Evolutionary conservation across 805 yeast species (phyloP).

Genomic region (Wickerhamiella spandovensis): DNA sequence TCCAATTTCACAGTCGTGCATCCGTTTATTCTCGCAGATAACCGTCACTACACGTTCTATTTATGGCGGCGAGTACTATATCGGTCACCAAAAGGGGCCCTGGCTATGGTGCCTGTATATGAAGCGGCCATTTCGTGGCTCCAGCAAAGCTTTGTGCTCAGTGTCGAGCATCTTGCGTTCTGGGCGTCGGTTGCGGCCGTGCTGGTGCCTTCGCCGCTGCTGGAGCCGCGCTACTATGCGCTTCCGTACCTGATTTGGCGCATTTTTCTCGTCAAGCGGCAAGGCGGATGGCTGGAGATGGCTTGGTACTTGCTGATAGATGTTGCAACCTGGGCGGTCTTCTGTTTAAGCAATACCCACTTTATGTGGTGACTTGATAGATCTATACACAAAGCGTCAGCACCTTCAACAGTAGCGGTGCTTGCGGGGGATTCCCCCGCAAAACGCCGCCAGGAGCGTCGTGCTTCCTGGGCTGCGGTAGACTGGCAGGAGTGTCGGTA

Average conservation of each 20-base stretch:
- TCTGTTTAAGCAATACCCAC: slow-evolving; percentile 50
- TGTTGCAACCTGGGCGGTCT: slow-evolving; percentile 38
- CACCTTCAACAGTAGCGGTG: no score
- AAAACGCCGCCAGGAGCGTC: no score
- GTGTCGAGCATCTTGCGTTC: slow-evolving; percentile 28
- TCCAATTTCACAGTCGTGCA: slow-evolving; percentile 48
- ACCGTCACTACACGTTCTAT: slow-evolving; percentile 87
- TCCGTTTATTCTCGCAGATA: slow-evolving; percentile 86
- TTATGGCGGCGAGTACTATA: slow-evolving; percentile 56
- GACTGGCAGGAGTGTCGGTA: no score
- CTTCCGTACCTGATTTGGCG: slow-evolving; percentile 71
- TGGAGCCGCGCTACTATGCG: slow-evolving; percentile 89
- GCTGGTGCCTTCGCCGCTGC: slow-evolving; percentile 76
- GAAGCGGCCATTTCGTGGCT: slow-evolving; percentile 38
- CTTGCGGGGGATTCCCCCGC: no score
- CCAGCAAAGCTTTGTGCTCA: slow-evolving; percentile 21
- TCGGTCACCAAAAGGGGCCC: slow-evolving; percentile 12
- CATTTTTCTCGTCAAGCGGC: slow-evolving; percentile 29
- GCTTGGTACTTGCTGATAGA: slow-evolving; percentile 50
- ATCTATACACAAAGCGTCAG: no score
- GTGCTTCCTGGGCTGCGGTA: no score
- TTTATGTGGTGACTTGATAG: slow-evolving; percentile 84
- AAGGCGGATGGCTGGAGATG: slow-evolving; percentile 37
- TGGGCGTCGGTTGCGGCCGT: slow-evolving; percentile 42
- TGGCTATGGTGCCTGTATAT: slow-evolving; percentile 51